Evolutionary conservation across 495 filamentous ascomycete genomes (phyloP).

Genomic region (Aspergillus sclerotiicarbonarius): DNA sequence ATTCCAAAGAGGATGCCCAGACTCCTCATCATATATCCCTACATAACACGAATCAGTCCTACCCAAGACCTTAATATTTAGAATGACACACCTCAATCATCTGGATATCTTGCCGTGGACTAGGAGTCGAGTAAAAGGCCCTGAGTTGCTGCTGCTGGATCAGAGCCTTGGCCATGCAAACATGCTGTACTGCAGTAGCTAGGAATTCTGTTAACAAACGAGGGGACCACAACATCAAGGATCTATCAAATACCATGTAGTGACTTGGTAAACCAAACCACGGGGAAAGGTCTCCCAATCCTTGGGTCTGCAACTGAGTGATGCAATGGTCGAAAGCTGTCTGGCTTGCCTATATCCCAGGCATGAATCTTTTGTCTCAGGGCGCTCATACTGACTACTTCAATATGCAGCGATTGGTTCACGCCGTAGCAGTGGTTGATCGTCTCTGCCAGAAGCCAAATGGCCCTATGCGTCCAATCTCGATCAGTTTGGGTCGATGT

Average conservation of each 20-base stretch:
- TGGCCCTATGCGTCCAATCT: slow-evolving; percentile 39
- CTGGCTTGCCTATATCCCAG: slow-evolving; percentile 33
- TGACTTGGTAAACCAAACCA: slow-evolving; percentile 38
- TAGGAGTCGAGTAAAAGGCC: background rate
- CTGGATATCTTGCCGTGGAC: slow-evolving; percentile 5
- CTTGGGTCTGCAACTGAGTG: slow-evolving; percentile 28
- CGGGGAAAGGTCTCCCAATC: slow-evolving; percentile 36
- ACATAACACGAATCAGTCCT: background rate
- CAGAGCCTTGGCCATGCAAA: slow-evolving; percentile 40
- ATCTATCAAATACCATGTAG: slow-evolving; percentile 34
- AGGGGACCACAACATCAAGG: background rate
- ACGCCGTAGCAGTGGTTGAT: slow-evolving; percentile 39
- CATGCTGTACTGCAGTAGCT: slow-evolving; percentile 42
- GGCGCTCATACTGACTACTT: slow-evolving; percentile 18
- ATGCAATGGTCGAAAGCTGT: slow-evolving; percentile 38
- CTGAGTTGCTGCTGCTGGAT: slow-evolving; percentile 23
- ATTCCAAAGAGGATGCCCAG: slow-evolving; percentile 41
- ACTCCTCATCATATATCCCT: slow-evolving; percentile 32
- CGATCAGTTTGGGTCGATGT: slow-evolving; percentile 31
- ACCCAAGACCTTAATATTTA: background rate
- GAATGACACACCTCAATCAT: slow-evolving; percentile 26
- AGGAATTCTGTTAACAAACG: background rate
- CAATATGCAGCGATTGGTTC: slow-evolving; percentile 20
- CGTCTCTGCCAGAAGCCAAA: slow-evolving; percentile 42
- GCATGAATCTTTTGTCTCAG: slow-evolving; percentile 29